Base-by-base conservation (phyloP, 805 yeast species). In the Huiozyma sinensis region DNA sequence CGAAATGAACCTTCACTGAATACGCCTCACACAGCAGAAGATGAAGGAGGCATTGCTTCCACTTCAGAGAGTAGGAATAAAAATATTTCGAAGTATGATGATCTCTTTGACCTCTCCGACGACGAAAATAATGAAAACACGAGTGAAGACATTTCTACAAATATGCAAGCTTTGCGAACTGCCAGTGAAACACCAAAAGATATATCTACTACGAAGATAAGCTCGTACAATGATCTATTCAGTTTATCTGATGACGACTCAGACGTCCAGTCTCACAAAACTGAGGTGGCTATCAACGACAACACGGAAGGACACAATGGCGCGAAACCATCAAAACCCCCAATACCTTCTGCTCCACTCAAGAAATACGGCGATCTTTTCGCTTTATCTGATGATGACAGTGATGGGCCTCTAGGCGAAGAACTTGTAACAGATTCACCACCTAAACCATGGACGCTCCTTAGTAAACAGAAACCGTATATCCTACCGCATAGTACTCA, bases 311-410 rank as follows among this genome's bases (percentile, higher is more conserved):
- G 27, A 17, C 4, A 17, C 24, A 17, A 17, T 4, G 24, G 24
- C 24, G 24, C 24, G 1, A 33, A 11, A 33, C 11, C 7, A 10
- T 9, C 28, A 36, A 10, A 7, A 8, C 35, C 6, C 2, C 5
- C 39, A 6, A 17, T 13, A 7, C 28, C 12, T 6, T 33, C 11
- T 28, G 6, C n/a, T 2, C 30, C 33, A 6, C 27, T 36, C 10
- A 33, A 34, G 17, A 47, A 38, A 13, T 54, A 52, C 24, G 46
- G 50, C 29, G 60, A 56, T 38, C 38, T 56, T 12, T 56, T 53
- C 39, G 52, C 46, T 39, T 38, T 56, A 9, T 56, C 60, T 6
- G 58, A 56, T 35, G 57, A 51, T 30, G 56, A 49, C 2, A 39
- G 39, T 12, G 47, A 47, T n/a, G 41, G 53, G 31, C 59, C 53